phyloP scores from a whole-genome alignment of 805 yeast genomes.

The Ogataea pini region DNA sequence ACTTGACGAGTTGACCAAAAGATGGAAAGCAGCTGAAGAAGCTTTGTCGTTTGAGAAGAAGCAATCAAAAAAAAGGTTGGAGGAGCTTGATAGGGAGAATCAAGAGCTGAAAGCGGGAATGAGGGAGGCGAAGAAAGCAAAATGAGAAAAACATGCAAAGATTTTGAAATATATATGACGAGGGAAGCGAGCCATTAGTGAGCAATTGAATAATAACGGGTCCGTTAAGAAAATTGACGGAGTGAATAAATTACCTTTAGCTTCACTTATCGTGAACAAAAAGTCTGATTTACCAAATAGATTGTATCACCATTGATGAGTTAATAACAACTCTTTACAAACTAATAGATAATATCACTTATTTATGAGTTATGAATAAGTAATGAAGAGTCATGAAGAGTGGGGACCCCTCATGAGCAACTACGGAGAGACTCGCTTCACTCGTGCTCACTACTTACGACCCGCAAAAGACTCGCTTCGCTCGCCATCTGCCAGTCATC shows the following conservation, averaged over 20 bases:
- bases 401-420: too few relatives aligned
- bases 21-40: conserved; percentile 74
- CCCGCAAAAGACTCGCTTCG: background rate
- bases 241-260: too few relatives aligned
- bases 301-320: too few relatives aligned
- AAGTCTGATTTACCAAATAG: background rate
- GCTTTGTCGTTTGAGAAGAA: conserved; percentile 60
- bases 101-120: conserved; percentile 31
- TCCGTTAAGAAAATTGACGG: too few relatives aligned
- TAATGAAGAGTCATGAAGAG: too few relatives aligned
- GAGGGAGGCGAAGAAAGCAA: background rate
- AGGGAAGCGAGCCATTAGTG: background rate
- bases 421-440: too few relatives aligned
- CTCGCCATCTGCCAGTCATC: background rate
- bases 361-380: too few relatives aligned
- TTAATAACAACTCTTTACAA: too few relatives aligned
- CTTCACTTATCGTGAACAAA: too few relatives aligned
- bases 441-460: background rate
- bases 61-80: conserved; percentile 52
- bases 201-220: too few relatives aligned
- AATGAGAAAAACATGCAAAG: background rate
- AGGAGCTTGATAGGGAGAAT: conserved; percentile 59
- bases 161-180: background rate
- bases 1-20: conserved; percentile 59
- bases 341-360: too few relatives aligned